phyloP scores from a whole-genome alignment of 345 rosid species.

The Limnanthes douglasii region DNA sequence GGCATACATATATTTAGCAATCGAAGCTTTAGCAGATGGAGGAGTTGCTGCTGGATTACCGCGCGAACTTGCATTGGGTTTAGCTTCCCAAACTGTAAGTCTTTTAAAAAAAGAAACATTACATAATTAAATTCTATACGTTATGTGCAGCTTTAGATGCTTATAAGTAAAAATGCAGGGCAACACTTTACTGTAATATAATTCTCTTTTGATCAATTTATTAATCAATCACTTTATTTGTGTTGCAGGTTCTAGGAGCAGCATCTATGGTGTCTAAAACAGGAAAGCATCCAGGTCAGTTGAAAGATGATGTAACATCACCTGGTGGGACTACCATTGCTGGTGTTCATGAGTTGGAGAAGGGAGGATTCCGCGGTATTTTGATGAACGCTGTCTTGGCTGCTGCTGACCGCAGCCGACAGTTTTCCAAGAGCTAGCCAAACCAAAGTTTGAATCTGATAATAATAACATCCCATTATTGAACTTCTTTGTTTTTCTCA shows the following conservation, averaged over 20 bases:
- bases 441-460: too few species aligned
- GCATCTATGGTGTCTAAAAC: constrained; percentile 63
- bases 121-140: too few species aligned
- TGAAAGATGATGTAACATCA: constrained; percentile 86
- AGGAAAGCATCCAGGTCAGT: constrained; percentile 83
- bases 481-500: too few species aligned
- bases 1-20: constrained; percentile 70
- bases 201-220: too few species aligned
- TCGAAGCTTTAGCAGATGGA: constrained; percentile 96
- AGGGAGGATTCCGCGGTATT: constrained; percentile 62
- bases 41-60: constrained; percentile 97
- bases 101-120: too few species aligned
- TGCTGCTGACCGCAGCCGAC: constrained; percentile 62
- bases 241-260: constrained; percentile 72
- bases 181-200: too few species aligned
- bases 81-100: constrained; percentile 87
- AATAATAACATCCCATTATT: too few species aligned
- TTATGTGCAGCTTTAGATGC: too few species aligned
- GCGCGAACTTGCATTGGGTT: constrained; percentile 68
- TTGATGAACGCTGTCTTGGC: constrained; percentile 88
- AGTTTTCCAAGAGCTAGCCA: constrained; percentile 50
- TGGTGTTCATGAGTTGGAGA: constrained; percentile 83
- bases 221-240: too few species aligned
- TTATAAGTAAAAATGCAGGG: too few species aligned
- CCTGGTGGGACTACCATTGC: constrained; percentile 91